These are phyloP conservation scores for Barnettozyma pratensis DNA, from an alignment of 805 yeast species.

Conservation along the genomic window DNA sequence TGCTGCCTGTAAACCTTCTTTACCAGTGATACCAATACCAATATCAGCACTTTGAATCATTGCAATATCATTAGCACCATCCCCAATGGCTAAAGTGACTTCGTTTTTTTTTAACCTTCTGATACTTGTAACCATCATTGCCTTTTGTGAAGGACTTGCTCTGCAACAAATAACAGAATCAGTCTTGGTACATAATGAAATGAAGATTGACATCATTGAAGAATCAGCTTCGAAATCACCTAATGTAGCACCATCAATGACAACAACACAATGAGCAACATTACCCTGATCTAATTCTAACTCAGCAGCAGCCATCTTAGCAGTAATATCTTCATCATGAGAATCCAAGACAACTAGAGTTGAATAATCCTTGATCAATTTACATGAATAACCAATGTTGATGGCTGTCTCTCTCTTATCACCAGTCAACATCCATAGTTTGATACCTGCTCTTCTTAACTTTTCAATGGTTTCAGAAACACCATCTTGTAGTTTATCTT, in stretches of 20 bases:
- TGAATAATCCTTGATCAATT: constrained; percentile 87
- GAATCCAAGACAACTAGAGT: constrained; percentile 68
- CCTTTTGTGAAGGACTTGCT: constrained; percentile 96
- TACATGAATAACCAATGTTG: constrained; percentile 93
- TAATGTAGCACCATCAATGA: constrained; percentile 90
- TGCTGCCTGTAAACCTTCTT: constrained; percentile 96
- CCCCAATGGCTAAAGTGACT: constrained; percentile 95
- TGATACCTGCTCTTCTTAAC: constrained; percentile 87
- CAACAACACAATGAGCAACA: constrained; percentile 92
- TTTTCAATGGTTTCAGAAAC: constrained; percentile 93
- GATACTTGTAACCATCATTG: constrained; percentile 79
- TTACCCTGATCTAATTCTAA: constrained; percentile 65
- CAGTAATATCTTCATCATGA: constrained; percentile 53
- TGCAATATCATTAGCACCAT: constrained; percentile 98
- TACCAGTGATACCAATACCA: constrained; percentile 96
- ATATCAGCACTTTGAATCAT: constrained; percentile 99
- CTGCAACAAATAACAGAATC: constrained; percentile 94
- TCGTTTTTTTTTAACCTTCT: constrained; percentile 59
- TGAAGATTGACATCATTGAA: constrained; percentile 65
- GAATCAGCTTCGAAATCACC: constrained; percentile 67
- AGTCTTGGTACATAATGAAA: constrained; percentile 79
- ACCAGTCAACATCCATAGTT: constrained; percentile 98
- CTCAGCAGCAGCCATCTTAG: constrained; percentile 69
- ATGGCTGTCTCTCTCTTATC: constrained; percentile 98
- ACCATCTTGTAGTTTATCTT: constrained; percentile 95